These are phyloP conservation scores for Eucalyptus brandiana DNA, from an alignment of 345 rosid species.

Conservation along the genomic window DNA sequence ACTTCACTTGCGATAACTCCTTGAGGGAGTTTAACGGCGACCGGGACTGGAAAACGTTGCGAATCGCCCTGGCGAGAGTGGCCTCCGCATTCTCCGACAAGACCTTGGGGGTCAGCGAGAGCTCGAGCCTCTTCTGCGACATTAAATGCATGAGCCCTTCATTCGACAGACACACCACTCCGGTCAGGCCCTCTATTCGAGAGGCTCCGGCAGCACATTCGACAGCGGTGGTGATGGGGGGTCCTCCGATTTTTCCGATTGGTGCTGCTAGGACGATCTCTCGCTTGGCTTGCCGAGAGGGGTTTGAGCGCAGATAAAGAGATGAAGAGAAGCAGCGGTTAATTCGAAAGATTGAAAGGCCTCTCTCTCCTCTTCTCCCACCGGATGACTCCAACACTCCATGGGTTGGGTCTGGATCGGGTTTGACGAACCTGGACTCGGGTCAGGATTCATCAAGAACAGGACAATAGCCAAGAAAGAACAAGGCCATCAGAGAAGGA, in stretches of 20 bases:
- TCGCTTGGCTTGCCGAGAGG: background rate
- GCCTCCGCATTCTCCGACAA: constrained; percentile 45
- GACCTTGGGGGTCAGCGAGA: constrained; percentile 55
- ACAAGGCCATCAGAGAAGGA: background rate
- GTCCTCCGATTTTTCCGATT: background rate
- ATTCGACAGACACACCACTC: constrained; percentile 46
- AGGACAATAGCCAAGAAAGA: background rate
- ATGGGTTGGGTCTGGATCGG: background rate
- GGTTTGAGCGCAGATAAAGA: background rate
- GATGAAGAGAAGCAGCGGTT: background rate
- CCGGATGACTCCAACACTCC: background rate
- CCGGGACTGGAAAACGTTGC: constrained; percentile 35
- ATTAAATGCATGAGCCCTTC: constrained; percentile 45
- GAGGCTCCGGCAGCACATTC: background rate
- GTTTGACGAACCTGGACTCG: background rate
- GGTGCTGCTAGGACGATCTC: background rate
- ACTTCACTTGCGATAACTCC: constrained; percentile 70
- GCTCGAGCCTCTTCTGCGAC: constrained; percentile 55
- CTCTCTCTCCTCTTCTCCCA: background rate
- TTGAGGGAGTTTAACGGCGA: constrained; percentile 54
- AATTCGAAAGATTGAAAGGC: background rate
- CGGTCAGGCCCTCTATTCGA: constrained; percentile 35
- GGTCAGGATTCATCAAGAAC: background rate
- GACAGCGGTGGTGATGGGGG: background rate
- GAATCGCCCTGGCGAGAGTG: constrained; percentile 50